Conservation (phyloP, 78 protist species). For the Cavenderia fasciculata region DNA sequence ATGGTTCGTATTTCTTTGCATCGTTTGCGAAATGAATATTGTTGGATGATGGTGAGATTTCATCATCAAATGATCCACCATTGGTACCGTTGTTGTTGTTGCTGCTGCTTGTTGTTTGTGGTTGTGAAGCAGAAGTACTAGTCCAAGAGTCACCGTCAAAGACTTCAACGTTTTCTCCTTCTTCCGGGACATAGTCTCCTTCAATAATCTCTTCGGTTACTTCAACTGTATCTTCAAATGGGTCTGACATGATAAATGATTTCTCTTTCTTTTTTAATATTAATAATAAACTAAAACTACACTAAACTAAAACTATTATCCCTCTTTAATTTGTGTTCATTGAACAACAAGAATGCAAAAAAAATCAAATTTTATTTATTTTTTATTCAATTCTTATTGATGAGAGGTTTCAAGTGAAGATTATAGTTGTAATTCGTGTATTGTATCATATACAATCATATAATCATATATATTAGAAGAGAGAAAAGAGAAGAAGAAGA, state of each 20-base stretch:
- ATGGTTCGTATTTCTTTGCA: constrained; percentile 35
- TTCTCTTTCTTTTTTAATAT: not conserved
- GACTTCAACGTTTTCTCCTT: not conserved
- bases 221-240: constrained; percentile 57
- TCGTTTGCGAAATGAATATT: not conserved
- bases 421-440: not conserved
- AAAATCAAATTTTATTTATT: not conserved
- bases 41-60: not conserved
- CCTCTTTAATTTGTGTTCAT: not conserved
- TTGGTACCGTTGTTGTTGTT: not conserved
- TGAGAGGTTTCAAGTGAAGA: not conserved
- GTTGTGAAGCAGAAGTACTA: not conserved
- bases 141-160: constrained; percentile 24
- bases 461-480: no score
- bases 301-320: not conserved
- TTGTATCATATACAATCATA: no score
- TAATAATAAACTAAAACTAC: not conserved
- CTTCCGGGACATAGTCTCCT: constrained; percentile 26
- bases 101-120: not conserved
- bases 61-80: not conserved
- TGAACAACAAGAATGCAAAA: not conserved
- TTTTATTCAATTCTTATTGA: not conserved
- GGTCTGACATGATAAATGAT: constrained; percentile 26
- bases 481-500: no score
- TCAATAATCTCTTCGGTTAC: constrained; percentile 43